Evolutionary conservation across 176 grass and related monocot species (phyloP), one percentile per base, ranked within the genome.

Genomic region (Lolium perenne): DNA sequence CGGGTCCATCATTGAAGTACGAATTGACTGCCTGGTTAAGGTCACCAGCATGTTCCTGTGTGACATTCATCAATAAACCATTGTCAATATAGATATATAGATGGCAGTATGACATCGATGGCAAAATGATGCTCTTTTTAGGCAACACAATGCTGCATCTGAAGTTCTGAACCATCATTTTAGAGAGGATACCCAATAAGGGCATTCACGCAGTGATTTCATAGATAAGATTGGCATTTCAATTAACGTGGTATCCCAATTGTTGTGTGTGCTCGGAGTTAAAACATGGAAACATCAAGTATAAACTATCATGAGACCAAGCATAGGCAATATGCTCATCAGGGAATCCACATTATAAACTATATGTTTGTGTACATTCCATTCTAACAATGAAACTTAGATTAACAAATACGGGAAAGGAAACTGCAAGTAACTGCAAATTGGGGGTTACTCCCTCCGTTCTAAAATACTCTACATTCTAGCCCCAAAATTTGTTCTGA

Each of bases 11-110:
- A 74, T 78, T 91, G 85, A 99, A 96, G 81, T 96, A 82, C n/a
- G 94, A 86, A 71, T 96, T 96, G 56, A 99, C 88, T 72, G 97
- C 97, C 75, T 76, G 82, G 81, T 99, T 99, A 75, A 99, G 97
- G 80, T 99, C 94, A 5, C 97, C 94, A 74, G 83, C 86, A 86
- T 94, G 86, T 90, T 96, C 92, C 94, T 99, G 88, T 66, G 15
- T 53, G 16, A 68, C 21, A 89, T 74, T 86, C 9, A 56, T 68
- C 13, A 84, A 70, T 59, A 79, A 86, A 62, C 15, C 79, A 80
- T 35, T 65, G 86, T 69, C n/a, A 48, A 18, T 67, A 18, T 67
- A 84, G 23, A 72, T 32, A 82, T 14, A 55, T 62, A 71, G 38
- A 87, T 68, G 70, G 35, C 25, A 8, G 62, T 65, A 65, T 4